Base-by-base conservation (phyloP, 371 early-diverging fungal species). In the Mortierella sp. region DNA sequence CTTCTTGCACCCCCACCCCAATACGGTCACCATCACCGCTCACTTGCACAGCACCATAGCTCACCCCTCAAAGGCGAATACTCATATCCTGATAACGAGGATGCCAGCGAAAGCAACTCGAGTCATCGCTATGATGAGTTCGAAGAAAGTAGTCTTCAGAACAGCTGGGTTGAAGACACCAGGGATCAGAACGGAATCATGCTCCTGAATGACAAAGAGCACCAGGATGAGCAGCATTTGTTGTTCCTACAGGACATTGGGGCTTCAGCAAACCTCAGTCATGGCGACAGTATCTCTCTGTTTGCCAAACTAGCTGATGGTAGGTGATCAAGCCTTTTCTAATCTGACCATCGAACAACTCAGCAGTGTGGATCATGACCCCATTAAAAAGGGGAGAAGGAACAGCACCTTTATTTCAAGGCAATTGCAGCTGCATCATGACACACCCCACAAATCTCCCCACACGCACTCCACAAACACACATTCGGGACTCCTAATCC, bases 241-340 rank as follows among this genome's bases (percentile, higher is more conserved):
- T 64, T 72, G 67, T 75, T 81, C 39, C 67, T 75, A 14, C 76
- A 75, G 20, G 76, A 81, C 35, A 75, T 75, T 62, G 80, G 71
- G n/a, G 59, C 64, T 22, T n/a, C 63, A n/a, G 73, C 54, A 28
- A 81, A 67, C 35, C 22, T 71, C 10, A 73, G 74, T 55, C 75
- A 64, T 28, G 81, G 81, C 3, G 81, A 81, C 58, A 75, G 81
- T 49, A 72, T 75, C 32, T 81, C 81, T 0, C 64, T 81, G 35
- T 81, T 81, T 60, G 76, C 72, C 49, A 68, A 75, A 18, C 60
- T 81, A 24, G 75, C 65, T n/a, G 76, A 75, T 71, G 79, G 79
- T 79, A 71, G 54, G 75, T 65, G 58, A 58, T 11, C 26, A 22
- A 20, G 40, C 39, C 26, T 22, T 47, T 64, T 66, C 26, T 60